These are phyloP conservation scores for Daldinia decipiens DNA, from an alignment of 495 filamentous ascomycete genomes.

Conservation along the genomic window DNA sequence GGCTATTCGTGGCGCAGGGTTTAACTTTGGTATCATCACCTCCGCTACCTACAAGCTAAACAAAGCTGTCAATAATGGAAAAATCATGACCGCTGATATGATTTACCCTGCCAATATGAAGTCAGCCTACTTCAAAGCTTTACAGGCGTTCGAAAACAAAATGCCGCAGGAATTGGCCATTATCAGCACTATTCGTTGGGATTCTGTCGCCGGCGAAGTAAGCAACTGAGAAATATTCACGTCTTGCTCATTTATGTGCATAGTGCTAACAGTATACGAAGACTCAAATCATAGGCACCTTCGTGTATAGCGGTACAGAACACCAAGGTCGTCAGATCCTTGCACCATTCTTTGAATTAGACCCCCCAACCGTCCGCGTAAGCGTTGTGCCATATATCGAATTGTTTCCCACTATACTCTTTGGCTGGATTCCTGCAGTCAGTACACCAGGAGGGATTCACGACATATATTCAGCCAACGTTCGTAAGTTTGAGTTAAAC, in stretches of 20 bases:
- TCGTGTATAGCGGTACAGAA: slow-evolving; percentile 43
- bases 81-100: slow-evolving; percentile 47
- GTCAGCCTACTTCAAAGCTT: slow-evolving; percentile 36
- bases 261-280: slow-evolving; percentile 17
- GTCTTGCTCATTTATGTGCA: neutral
- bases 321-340: slow-evolving; percentile 32
- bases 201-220: slow-evolving; percentile 16
- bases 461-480: slow-evolving; percentile 9
- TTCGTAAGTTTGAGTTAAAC: slow-evolving; percentile 26
- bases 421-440: neutral
- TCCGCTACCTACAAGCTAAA: slow-evolving; percentile 50
- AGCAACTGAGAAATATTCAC: neutral
- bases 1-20: slow-evolving; percentile 58
- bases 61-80: slow-evolving; percentile 38
- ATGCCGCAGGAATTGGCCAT: slow-evolving; percentile 42
- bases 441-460: neutral
- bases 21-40: slow-evolving; percentile 62
- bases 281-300: slow-evolving; percentile 33
- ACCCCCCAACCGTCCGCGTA: slow-evolving; percentile 17
- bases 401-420: neutral
- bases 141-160: slow-evolving; percentile 43
- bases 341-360: slow-evolving; percentile 39
- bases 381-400: slow-evolving; percentile 22
- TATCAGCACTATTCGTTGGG: slow-evolving; percentile 7
- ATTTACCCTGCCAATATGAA: slow-evolving; percentile 39